These are phyloP conservation scores for Zygotorulaspora chibaensis DNA, from an alignment of 805 yeast genomes.

Conservation along the genomic window DNA sequence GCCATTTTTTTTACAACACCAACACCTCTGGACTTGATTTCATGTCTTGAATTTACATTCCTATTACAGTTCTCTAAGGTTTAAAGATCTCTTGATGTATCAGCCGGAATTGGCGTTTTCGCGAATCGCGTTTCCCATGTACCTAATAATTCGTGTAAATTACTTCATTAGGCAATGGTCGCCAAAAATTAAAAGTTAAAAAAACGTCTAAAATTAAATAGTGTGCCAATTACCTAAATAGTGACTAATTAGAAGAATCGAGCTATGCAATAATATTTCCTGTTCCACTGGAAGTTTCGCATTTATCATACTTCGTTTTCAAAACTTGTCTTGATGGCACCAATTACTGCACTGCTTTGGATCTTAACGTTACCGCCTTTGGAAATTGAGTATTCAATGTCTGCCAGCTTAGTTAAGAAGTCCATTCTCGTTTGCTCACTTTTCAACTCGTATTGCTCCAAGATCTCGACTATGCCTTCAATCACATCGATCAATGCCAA, in stretches of 20 bases:
- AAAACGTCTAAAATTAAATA: too few relatives aligned
- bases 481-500: conserved; percentile 84
- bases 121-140: conserved; percentile 1
- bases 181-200: background rate
- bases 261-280: background rate
- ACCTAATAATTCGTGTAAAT: background rate
- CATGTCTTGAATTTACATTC: too few relatives aligned
- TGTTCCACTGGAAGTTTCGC: conserved; percentile 6
- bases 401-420: conserved; percentile 69
- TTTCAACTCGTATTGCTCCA: conserved; percentile 64
- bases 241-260: too few relatives aligned
- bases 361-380: conserved; percentile 90
- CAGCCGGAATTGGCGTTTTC: background rate
- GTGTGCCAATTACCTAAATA: too few relatives aligned
- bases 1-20: background rate
- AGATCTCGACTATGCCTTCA: conserved; percentile 65
- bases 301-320: conserved; percentile 30
- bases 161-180: background rate
- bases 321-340: conserved; percentile 60
- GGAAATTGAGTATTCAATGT: conserved; percentile 85
- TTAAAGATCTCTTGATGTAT: too few relatives aligned
- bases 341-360: conserved; percentile 86
- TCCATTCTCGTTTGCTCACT: conserved; percentile 52
- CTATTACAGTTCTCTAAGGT: too few relatives aligned
- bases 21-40: too few relatives aligned